phyloP scores from a whole-genome alignment of 2,329 filamentous ascomycete genomes.

The Periconia macrospinosa region DNA sequence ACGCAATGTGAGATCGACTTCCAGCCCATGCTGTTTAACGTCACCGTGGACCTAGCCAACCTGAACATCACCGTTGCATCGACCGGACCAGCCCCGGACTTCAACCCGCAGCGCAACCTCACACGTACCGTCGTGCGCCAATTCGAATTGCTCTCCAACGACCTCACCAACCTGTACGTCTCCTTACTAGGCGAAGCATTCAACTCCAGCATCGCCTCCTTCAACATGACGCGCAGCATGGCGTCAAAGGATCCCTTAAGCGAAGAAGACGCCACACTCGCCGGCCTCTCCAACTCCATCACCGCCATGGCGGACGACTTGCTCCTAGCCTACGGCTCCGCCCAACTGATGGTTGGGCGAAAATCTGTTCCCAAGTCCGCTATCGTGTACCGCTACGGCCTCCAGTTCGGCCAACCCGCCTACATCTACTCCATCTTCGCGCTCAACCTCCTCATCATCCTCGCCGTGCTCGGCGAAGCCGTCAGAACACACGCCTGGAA shows the following conservation, averaged over 20 bases:
- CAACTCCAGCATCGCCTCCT: conserved; percentile 35
- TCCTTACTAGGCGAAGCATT: conserved; percentile 42
- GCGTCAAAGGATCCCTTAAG: conserved; percentile 13
- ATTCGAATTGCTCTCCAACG: conserved; percentile 42
- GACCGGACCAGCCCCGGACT: conserved; percentile 15
- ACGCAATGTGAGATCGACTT: conserved; percentile 38
- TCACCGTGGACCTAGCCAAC: conserved; percentile 31
- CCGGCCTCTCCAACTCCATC: conserved; percentile 24
- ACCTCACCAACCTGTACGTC: conserved; percentile 42
- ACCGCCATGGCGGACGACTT: conserved; percentile 32
- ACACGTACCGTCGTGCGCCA: conserved; percentile 33
- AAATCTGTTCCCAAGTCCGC: conserved; percentile 16
- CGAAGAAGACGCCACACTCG: conserved; percentile 24
- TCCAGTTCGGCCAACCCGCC: conserved; percentile 27
- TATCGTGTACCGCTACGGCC: conserved; percentile 16
- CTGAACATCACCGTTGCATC: conserved; percentile 31
- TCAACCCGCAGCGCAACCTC: conserved; percentile 34
- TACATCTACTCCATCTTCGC: conserved; percentile 34
- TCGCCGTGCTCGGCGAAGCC: conserved; percentile 25
- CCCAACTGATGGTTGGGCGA: conserved; percentile 38
- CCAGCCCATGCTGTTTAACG: conserved; percentile 27
- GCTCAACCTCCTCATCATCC: conserved; percentile 27
- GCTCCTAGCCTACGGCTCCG: conserved; percentile 35
- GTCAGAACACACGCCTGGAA: conserved; percentile 27
- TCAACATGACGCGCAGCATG: conserved; percentile 22